These are phyloP conservation scores for Aphanomyces astaci DNA, from an alignment of 352 stramenopile genomes.

Conservation along the genomic window DNA sequence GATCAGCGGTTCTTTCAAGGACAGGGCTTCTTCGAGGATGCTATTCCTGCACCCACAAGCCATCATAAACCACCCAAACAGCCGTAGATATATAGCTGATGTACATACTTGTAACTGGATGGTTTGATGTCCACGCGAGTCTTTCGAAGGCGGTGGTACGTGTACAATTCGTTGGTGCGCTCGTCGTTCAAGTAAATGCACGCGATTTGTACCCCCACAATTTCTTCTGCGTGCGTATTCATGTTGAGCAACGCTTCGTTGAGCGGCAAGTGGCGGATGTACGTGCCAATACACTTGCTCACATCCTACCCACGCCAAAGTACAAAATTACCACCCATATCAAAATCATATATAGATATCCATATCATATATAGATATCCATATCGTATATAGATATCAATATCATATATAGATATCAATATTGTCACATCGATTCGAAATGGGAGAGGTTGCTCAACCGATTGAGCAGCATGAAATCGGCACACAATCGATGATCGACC, in stretches of 20 bases:
- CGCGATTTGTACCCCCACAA: slow-evolving; percentile 61
- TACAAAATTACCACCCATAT: too few relatives aligned
- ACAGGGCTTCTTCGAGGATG: slow-evolving; percentile 45
- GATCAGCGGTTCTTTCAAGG: slow-evolving; percentile 43
- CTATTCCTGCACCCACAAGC: slow-evolving; percentile 25
- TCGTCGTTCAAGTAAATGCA: slow-evolving; percentile 54
- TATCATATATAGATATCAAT: too few relatives aligned
- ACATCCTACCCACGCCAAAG: slow-evolving; percentile 21
- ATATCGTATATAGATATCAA: too few relatives aligned
- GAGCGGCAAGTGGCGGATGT: slow-evolving; percentile 54
- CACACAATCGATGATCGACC: too few relatives aligned
- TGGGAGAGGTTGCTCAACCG: too few relatives aligned
- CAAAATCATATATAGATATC: too few relatives aligned
- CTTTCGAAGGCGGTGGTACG: slow-evolving; percentile 59
- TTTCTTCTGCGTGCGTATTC: slow-evolving; percentile 45
- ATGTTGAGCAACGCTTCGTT: slow-evolving; percentile 51
- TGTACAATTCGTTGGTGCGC: slow-evolving; percentile 42
- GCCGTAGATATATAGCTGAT: neutral
- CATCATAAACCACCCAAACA: too few relatives aligned
- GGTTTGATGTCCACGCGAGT: slow-evolving; percentile 48
- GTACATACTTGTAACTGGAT: slow-evolving; percentile 33
- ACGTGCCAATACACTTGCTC: slow-evolving; percentile 35
- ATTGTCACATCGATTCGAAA: too few relatives aligned
- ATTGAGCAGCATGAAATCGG: too few relatives aligned
- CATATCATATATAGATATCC: too few relatives aligned